Conservation (phyloP, 208 protist genomes). For the Acanthamoeba rhysodes region DNA sequence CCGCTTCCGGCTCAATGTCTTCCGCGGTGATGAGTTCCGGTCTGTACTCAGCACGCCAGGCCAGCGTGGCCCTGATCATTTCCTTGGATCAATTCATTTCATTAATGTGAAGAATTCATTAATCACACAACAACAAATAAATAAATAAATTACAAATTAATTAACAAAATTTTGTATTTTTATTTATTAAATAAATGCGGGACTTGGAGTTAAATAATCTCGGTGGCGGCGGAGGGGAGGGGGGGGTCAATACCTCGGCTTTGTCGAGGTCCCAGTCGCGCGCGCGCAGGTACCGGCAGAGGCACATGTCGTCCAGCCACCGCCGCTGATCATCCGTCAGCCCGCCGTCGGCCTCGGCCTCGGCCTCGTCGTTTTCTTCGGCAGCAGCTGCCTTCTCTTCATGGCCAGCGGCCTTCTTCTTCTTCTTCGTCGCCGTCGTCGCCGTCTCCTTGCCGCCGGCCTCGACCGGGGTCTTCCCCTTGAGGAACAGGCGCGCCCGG, state of each 20-base stretch:
- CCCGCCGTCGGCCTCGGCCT: background rate
- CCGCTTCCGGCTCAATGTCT: constrained; percentile 54
- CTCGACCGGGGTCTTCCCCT: background rate
- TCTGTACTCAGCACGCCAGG: constrained; percentile 24
- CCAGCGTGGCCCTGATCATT: constrained; percentile 49
- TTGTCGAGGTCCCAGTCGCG: constrained; percentile 71
- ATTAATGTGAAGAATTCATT: background rate
- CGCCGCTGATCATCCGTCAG: constrained; percentile 45
- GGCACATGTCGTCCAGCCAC: constrained; percentile 69
- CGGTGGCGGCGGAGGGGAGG: too few relatives aligned
- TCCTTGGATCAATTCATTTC: background rate
- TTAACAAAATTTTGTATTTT: too few relatives aligned
- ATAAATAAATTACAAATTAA: too few relatives aligned
- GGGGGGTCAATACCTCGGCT: constrained; percentile 10
- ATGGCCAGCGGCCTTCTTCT: background rate
- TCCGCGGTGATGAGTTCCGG: constrained; percentile 53
- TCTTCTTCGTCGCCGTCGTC: background rate
- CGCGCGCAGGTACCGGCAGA: constrained; percentile 65
- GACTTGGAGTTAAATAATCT: too few relatives aligned
- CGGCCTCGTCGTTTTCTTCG: background rate
- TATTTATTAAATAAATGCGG: too few relatives aligned
- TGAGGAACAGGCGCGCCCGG: constrained; percentile 14
- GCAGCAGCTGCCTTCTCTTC: background rate
- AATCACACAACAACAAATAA: background rate
- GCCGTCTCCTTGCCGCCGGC: background rate